phyloP scores from a whole-genome alignment of 306 rosid species.

The Sicyos baderoa region DNA sequence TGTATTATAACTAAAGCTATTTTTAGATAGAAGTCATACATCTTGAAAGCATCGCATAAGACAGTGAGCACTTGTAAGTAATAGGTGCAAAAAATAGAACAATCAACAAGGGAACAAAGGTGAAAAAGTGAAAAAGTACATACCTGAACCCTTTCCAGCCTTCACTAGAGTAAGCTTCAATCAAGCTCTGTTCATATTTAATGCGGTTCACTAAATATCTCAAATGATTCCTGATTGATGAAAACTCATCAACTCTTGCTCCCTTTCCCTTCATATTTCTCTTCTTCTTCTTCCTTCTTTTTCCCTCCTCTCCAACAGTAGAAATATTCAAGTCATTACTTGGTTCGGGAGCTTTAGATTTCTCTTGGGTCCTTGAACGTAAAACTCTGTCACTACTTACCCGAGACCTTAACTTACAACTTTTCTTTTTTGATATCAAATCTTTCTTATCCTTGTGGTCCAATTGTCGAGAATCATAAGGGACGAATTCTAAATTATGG shows the following conservation, averaged over 20 bases:
- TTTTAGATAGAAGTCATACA: background rate
- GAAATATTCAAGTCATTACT: constrained; percentile 32
- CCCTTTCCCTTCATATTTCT: constrained; percentile 32
- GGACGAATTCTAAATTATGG: constrained; percentile 28
- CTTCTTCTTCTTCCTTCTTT: constrained; percentile 31
- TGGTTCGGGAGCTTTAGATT: constrained; percentile 42
- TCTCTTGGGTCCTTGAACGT: constrained; percentile 60
- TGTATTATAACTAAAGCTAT: background rate
- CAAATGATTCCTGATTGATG: constrained; percentile 53
- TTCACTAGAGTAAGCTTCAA: constrained; percentile 90
- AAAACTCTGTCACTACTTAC: constrained; percentile 59
- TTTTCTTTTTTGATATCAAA: constrained; percentile 42
- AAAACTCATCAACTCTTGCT: constrained; percentile 49
- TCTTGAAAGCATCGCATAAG: background rate
- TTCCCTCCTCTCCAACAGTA: constrained; percentile 30
- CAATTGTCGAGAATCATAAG: constrained; percentile 16
- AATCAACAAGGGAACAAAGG: background rate
- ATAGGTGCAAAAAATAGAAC: background rate
- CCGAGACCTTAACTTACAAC: constrained; percentile 39
- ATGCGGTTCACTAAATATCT: constrained; percentile 74
- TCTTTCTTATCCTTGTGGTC: constrained; percentile 31
- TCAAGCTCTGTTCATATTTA: constrained; percentile 66
- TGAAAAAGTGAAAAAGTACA: constrained; percentile 23
- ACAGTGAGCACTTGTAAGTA: background rate
- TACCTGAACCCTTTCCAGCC: constrained; percentile 99